phyloP scores from a whole-genome alignment of 805 yeast genomes.

The Starmerella floricola region DNA sequence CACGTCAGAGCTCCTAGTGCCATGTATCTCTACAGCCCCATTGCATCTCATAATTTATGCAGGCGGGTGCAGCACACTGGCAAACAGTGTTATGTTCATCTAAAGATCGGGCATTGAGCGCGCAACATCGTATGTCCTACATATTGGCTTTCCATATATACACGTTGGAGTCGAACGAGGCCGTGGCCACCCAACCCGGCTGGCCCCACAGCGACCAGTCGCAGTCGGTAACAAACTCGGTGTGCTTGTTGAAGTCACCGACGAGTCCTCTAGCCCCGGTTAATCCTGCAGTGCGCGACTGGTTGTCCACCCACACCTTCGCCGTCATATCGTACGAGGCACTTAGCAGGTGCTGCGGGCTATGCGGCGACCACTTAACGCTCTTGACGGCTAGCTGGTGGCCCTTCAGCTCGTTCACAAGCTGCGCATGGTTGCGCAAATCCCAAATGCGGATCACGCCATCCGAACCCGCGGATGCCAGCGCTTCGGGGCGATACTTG shows the following conservation, averaged over 20 bases:
- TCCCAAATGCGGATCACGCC: constrained; percentile 81
- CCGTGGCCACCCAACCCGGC: constrained; percentile 89
- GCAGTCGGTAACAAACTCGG: constrained; percentile 83
- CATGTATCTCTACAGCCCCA: too few relatives aligned
- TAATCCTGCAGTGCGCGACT: constrained; percentile 24
- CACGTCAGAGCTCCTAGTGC: too few relatives aligned
- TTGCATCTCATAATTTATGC: too few relatives aligned
- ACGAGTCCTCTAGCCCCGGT: constrained; percentile 34
- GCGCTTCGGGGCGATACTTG: constrained; percentile 64
- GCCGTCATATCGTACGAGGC: constrained; percentile 90
- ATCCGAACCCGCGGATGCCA: constrained; percentile 91
- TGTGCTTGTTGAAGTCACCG: constrained; percentile 53
- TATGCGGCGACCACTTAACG: constrained; percentile 84
- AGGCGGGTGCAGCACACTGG: too few relatives aligned
- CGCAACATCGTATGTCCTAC: too few relatives aligned
- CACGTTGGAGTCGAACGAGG: constrained; percentile 95
- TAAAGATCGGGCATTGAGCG: too few relatives aligned
- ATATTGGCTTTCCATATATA: constrained; percentile 56
- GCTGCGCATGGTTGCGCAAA: constrained; percentile 55
- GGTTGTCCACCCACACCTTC: constrained; percentile 69
- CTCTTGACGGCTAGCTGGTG: constrained; percentile 82
- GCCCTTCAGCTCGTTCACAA: constrained; percentile 65
- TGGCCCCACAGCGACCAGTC: constrained; percentile 97
- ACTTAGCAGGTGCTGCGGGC: constrained; percentile 53
- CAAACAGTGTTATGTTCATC: too few relatives aligned